Conservation (phyloP, 1,284 basidiomycete genomes). For the Porodaedalea pini region DNA sequence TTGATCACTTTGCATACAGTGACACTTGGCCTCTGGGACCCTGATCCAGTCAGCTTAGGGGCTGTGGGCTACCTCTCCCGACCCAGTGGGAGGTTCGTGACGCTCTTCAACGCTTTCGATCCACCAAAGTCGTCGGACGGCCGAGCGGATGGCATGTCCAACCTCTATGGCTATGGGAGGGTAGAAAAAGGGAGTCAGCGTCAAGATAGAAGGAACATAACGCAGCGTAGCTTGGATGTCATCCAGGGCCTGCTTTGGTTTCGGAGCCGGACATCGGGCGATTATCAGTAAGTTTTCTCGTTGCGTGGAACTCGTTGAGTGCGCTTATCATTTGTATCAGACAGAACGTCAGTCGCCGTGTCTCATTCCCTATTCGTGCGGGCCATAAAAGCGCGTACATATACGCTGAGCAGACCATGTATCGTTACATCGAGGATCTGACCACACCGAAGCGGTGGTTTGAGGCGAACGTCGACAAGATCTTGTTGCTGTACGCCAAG, state of each 20-base stretch:
- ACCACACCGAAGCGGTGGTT: conserved; percentile 70
- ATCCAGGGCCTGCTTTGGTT: conserved; percentile 50
- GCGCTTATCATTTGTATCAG: conserved; percentile 30
- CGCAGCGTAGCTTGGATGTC: conserved; percentile 54
- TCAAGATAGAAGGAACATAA: conserved; percentile 50
- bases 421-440: conserved; percentile 60
- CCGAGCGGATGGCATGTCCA: conserved; percentile 39
- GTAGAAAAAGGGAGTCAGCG: conserved; percentile 43
- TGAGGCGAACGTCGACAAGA: conserved; percentile 58
- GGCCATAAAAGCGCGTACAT: conserved; percentile 65
- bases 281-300: conserved; percentile 33
- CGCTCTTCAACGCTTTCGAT: conserved; percentile 62
- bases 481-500: conserved; percentile 53
- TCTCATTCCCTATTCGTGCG: conserved; percentile 55
- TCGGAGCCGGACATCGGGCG: conserved; percentile 34
- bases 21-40: conserved; percentile 68
- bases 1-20: conserved; percentile 38
- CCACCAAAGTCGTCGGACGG: conserved; percentile 40
- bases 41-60: conserved; percentile 55
- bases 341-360: conserved; percentile 47
- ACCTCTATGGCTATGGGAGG: conserved; percentile 52
- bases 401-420: conserved; percentile 63
- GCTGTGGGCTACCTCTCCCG: conserved; percentile 69
- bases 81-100: conserved; percentile 60
- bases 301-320: neutral